Evolutionary conservation across 192 early-diverging fungal species (phyloP).

Genomic region (Podochytrium sp.): DNA sequence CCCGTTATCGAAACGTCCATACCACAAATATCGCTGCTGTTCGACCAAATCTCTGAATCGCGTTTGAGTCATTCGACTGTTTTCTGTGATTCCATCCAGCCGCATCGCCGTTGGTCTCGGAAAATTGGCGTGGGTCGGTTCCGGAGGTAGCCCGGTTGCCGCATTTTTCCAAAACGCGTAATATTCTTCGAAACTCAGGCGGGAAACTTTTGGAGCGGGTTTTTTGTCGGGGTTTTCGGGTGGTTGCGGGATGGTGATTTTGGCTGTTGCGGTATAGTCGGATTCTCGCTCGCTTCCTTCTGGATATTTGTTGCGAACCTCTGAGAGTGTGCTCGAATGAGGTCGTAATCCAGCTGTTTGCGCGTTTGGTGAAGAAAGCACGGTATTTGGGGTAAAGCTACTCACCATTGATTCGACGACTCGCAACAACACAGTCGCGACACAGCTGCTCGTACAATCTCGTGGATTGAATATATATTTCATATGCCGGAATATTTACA

Average conservation of each 20-base stretch:
- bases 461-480: conserved; percentile 45
- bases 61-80: conserved; percentile 31
- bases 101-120: conserved; percentile 22
- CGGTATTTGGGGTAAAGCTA: neutral
- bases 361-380: no score
- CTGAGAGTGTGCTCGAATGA: neutral
- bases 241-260: neutral
- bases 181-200: conserved; percentile 55
- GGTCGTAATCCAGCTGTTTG: conserved; percentile 11
- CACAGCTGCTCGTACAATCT: conserved; percentile 55
- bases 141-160: conserved; percentile 47
- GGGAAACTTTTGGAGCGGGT: conserved; percentile 26
- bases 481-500: conserved; percentile 48
- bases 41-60: conserved; percentile 45
- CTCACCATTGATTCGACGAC: conserved; percentile 42
- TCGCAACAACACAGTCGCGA: conserved; percentile 55
- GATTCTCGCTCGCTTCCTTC: neutral
- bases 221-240: neutral
- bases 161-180: conserved; percentile 49
- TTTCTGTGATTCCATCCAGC: conserved; percentile 25
- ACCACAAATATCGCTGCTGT: conserved; percentile 41
- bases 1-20: conserved; percentile 33
- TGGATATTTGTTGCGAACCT: neutral
- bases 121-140: neutral
- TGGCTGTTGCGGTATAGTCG: neutral